phyloP scores from a whole-genome alignment of 2,329 filamentous ascomycete genomes.

The Xylariaceae sp. region DNA sequence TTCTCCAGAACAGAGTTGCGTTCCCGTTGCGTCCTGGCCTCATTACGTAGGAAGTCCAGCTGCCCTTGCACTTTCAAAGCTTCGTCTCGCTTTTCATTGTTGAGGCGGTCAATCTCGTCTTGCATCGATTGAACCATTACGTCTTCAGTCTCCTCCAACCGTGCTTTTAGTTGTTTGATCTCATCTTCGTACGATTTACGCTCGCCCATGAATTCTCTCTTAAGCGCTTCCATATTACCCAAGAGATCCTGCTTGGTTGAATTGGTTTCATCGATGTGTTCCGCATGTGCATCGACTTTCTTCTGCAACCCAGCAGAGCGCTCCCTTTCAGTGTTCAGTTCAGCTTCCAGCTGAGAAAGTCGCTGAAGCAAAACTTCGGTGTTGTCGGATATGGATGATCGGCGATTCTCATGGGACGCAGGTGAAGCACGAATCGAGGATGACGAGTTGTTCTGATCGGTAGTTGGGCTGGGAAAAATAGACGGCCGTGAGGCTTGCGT shows the following conservation, averaged over 20 bases:
- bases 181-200: slow-evolving; percentile 78
- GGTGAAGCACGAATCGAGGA: slow-evolving; percentile 44
- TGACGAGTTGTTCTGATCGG: slow-evolving; percentile 45
- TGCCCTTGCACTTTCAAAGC: slow-evolving; percentile 55
- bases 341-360: slow-evolving; percentile 65
- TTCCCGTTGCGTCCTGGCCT: slow-evolving; percentile 55
- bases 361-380: slow-evolving; percentile 44
- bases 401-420: slow-evolving; percentile 40
- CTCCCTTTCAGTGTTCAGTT: slow-evolving; percentile 70
- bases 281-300: slow-evolving; percentile 56
- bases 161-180: slow-evolving; percentile 67
- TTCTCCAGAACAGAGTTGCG: slow-evolving; percentile 54
- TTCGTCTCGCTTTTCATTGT: slow-evolving; percentile 53
- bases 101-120: slow-evolving; percentile 62
- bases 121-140: slow-evolving; percentile 74
- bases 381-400: slow-evolving; percentile 41
- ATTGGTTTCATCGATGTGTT: slow-evolving; percentile 75
- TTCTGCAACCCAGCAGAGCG: slow-evolving; percentile 61
- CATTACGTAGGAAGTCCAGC: slow-evolving; percentile 57
- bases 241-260: slow-evolving; percentile 92
- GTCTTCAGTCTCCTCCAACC: slow-evolving; percentile 84
- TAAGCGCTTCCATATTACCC: slow-evolving; percentile 87
- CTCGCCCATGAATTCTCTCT: slow-evolving; percentile 82
- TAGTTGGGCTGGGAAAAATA: slow-evolving; percentile 49
- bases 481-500: slow-evolving; percentile 52